A percentile compares a stretch with the other conserved stretches of the same genome.
Conservation (phyloP, 2,329 filamentous ascomycete genomes). For the Aspergillus tubingensis region DNA sequence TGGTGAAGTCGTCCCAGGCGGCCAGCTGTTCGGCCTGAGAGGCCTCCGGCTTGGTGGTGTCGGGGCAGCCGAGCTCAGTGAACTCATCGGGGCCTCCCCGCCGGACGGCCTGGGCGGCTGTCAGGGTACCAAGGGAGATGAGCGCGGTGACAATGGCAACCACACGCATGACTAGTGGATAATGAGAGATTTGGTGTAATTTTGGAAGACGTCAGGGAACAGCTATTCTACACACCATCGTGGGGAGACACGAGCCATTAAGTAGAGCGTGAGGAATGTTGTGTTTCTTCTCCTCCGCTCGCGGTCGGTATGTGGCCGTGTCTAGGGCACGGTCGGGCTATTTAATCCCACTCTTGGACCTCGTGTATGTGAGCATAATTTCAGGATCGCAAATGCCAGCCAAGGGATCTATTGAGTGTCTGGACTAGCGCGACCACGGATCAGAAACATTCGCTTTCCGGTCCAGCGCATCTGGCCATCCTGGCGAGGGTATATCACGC, state of each 20-base stretch:
- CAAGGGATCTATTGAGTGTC: too few relatives aligned
- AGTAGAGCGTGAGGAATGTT: neutral
- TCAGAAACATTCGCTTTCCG: too few relatives aligned
- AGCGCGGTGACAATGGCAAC: neutral
- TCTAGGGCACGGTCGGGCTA: neutral
- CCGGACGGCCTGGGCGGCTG: neutral
- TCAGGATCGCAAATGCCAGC: too few relatives aligned
- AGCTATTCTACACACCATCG: neutral
- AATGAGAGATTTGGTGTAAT: too few relatives aligned
- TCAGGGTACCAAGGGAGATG: neutral
- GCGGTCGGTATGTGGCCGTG: neutral
- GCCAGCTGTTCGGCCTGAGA: neutral
- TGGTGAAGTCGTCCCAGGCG: slow-evolving; percentile 3
- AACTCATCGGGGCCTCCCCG: neutral
- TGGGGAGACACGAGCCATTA: neutral
- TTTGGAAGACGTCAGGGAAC: too few relatives aligned
- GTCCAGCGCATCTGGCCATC: too few relatives aligned
- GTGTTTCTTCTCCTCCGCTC: neutral
- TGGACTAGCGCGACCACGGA: too few relatives aligned
- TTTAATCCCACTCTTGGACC: too few relatives aligned
- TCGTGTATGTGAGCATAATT: too few relatives aligned
- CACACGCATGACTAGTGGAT: neutral
- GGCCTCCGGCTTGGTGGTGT: slow-evolving; percentile 4
- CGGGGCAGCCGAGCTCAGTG: slow-evolving; percentile 1
- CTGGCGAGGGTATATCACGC: too few relatives aligned